A percentile compares a stretch with the other conserved stretches of the same genome.
Evolutionary conservation across 78 protist genomes (phyloP).

Genomic region (Dictyostelium intermedium): DNA sequence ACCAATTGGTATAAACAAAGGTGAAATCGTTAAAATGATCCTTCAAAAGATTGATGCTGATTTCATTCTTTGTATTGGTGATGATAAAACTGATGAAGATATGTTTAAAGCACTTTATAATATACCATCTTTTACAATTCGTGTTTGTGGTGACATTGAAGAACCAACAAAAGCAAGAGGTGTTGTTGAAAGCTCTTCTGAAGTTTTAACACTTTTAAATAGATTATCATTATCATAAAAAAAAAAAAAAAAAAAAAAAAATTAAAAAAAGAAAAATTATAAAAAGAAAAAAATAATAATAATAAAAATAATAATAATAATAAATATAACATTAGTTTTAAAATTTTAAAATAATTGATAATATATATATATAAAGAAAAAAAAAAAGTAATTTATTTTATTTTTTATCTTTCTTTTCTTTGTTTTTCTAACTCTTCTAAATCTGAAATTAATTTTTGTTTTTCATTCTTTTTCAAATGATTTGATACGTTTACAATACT

Average conservation of each 20-base stretch:
- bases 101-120: conserved; percentile 45
- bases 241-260: background rate
- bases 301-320: background rate
- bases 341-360: too few relatives aligned
- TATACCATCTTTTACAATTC: conserved; percentile 7
- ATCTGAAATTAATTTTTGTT: conserved; percentile 45
- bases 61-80: conserved; percentile 70
- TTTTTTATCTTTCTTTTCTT: background rate
- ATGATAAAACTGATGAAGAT: conserved; percentile 80
- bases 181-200: background rate
- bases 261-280: too few relatives aligned
- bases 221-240: conserved; percentile 3
- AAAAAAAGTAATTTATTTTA: background rate
- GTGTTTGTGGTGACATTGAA: conserved; percentile 3
- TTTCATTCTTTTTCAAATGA: conserved; percentile 53
- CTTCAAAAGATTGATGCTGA: conserved; percentile 11
- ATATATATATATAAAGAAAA: background rate
- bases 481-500: conserved; percentile 30
- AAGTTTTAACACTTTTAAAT: conserved; percentile 12
- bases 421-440: conserved; percentile 38
- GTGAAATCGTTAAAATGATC: conserved; percentile 52
- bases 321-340: background rate
- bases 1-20: conserved; percentile 77
- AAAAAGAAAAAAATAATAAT: too few relatives aligned
- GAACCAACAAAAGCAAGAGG: conserved; percentile 34